A percentile compares a stretch with the other conserved stretches of the same genome.
Conservation (phyloP, 495 filamentous ascomycete species). For the Penicillium nucicola region DNA sequence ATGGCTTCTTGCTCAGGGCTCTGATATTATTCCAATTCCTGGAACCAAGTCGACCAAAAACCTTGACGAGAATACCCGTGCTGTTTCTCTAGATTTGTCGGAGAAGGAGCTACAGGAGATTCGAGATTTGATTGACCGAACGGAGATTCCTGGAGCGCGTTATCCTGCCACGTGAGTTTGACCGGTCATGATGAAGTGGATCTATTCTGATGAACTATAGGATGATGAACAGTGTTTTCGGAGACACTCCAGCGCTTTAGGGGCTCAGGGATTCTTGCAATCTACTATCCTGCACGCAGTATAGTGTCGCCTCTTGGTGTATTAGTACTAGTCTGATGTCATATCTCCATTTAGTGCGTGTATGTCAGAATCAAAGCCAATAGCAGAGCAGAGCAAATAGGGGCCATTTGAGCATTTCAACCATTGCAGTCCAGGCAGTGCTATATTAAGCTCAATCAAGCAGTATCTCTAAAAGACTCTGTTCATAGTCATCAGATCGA, state of each 20-base stretch:
- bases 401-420: too few species aligned
- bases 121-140: slow-evolving; percentile 6
- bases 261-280: background rate
- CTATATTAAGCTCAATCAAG: too few species aligned
- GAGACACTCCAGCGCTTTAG: slow-evolving; percentile 12
- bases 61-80: slow-evolving; percentile 52
- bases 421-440: too few species aligned
- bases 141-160: slow-evolving; percentile 7
- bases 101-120: slow-evolving; percentile 40
- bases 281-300: too few species aligned
- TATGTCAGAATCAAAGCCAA: too few species aligned
- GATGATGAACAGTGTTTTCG: slow-evolving; percentile 4
- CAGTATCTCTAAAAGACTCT: too few species aligned
- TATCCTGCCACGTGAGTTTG: slow-evolving; percentile 10
- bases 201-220: background rate
- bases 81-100: slow-evolving; percentile 40
- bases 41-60: slow-evolving; percentile 51
- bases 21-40: slow-evolving; percentile 56
- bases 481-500: too few species aligned
- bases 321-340: too few species aligned
- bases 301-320: too few species aligned
- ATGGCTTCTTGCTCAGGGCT: slow-evolving; percentile 38
- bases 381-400: too few species aligned
- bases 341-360: too few species aligned
- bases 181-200: background rate